Base-by-base conservation (phyloP, 2,329 filamentous ascomycete genomes). In the Ophiocordyceps sinensis region DNA sequence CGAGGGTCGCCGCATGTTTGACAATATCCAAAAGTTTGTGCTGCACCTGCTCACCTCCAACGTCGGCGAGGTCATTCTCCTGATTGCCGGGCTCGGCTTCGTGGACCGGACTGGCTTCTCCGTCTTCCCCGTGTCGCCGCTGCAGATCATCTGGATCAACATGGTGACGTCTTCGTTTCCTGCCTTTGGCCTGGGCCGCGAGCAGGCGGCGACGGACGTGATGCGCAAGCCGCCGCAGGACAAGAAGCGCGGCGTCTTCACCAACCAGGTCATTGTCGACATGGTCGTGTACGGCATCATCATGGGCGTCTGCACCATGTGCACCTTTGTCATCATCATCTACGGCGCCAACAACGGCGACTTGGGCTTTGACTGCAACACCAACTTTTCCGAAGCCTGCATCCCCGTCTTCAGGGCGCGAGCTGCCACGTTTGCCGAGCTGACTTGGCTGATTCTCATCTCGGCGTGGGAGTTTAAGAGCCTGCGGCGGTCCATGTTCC, bases 141-240 rank as follows among this genome's bases (percentile, higher is more conserved):
- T 94, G 11, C 80, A 94, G 52, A 89, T 94, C 47, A 73, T 94
- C 44, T 94, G 85, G 86, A 85, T 94, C 58, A 94, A 94, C 61
- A 89, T 94, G 82, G 74, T 91, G 42, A 94, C 87, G 0, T 89
- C 84, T 34, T 84, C 81, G 1, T 77, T 91, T 58, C 86, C 86
- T 1, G 87, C 88, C 44, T 91, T 94, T 65, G 87, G 86, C 36
- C 74, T 94, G 1, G 85, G 86, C 17, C 81, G 86, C 49, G 86
- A 94, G 59, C 65, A 71, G 36, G 84, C 85, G 0, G 75, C 79
- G 0, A 71, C 75, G 2, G 82, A 89, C 54, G 79, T 94, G 45
- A 85, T 94, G 75, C 66, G 72, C 47, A 79, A 85, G 40, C 84
- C 85, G 8, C 87, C 87, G 0, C 84, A 89, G 47, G 72, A 81